Evolutionary conservation across 2,329 filamentous ascomycete species (phyloP), one percentile per base, ranked within the genome.

Genomic region (Monilinia fructigena): DNA sequence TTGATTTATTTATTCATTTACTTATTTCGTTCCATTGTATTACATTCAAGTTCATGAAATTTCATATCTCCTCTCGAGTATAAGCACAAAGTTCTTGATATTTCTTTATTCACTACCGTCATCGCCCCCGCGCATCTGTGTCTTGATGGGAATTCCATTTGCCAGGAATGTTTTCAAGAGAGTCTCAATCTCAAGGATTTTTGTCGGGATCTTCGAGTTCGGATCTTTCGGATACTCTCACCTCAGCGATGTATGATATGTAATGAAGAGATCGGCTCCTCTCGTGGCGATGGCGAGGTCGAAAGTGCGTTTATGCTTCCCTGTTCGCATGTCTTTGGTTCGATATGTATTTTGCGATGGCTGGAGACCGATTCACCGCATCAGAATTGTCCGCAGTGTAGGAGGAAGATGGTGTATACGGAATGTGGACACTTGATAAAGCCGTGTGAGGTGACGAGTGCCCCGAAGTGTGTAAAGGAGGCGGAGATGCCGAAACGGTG

Each of bases 291-390:
- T 55, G 70, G 68, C 11, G 53, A 38, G 23, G 67, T 61, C 10
- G 74, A 75, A 63, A 59, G 16, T 6, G 64, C 67, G 6, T 62
- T 65, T 28, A 66, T 70, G 12, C 61, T 75, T 5, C 74, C 74
- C 1, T 75, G 74, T 31, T 66, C 66, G 3, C 74, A 75, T 47
- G 58, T 70, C 38, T 75, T 75, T 55, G 74, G 73, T 0, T 67
- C 59, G 16, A 48, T 68, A 26, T 75, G 74, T 47, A 74, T 75
- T 18, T 48, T 63, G 8, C 72, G 70, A 2, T 75, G 74, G 74
- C 65, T 75, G 0, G 65, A 70, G 26, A 64, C 28, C 35, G 68
- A 70, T 10, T 74, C 72, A 18, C 54, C 52, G 0, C 63, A 72
- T 50, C 65, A 66, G 26, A 69, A 74, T 40, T 75, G 74, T 60